Evolutionary conservation across 345 rosid species (phyloP), one percentile per base, ranked within the genome.

Genomic region (Euclidium syriacum): DNA sequence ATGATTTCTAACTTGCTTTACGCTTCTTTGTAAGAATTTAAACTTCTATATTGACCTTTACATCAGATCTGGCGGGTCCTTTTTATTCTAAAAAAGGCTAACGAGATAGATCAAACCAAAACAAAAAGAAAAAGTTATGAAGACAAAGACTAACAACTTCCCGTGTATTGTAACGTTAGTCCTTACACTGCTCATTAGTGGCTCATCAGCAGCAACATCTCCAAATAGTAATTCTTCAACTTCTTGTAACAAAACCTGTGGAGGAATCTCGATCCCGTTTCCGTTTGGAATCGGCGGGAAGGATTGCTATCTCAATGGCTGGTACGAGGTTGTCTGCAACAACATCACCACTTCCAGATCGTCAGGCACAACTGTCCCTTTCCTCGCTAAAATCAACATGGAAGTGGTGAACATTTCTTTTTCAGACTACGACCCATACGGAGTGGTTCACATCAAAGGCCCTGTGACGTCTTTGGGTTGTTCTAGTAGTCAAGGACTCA

Each of bases 311-410:
- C 64, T 57, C 41, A 58, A 58, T 11, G 23, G 1, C 18, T 58
- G 72, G 72, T 67, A 67, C 20, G 59, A 67, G 23, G 24, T 67
- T 50, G 33, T 38, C 8, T 67, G 72, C 2, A 67, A 58, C 57
- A 35, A 3, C 23, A 32, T n/a, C n/a, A n/a, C 41, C 47, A 6
- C 12, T 2, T 3, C 63, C 17, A 30, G 22, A n/a, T n/a, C n/a
- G n/a, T n/a, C n/a, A n/a, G n/a, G n/a, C 4, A 27, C 9, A 34
- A 10, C 22, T 20, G 58, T 16, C 7, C 62, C 58, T n/a, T 56
- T 46, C 18, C 58, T 67, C 3, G 7, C 44, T 2, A 11, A 46
- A 14, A 26, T 65, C 46, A 54, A 66, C 41, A 14, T 2, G 20
- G 50, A 67, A 48, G 57, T 56, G 53, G 49, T 58, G 5, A 49